Percentiles rank a stretch among this genome's conserved stretches.
Conservation (phyloP, 805 yeast species). For the Metschnikowia drakensbergensis region DNA sequence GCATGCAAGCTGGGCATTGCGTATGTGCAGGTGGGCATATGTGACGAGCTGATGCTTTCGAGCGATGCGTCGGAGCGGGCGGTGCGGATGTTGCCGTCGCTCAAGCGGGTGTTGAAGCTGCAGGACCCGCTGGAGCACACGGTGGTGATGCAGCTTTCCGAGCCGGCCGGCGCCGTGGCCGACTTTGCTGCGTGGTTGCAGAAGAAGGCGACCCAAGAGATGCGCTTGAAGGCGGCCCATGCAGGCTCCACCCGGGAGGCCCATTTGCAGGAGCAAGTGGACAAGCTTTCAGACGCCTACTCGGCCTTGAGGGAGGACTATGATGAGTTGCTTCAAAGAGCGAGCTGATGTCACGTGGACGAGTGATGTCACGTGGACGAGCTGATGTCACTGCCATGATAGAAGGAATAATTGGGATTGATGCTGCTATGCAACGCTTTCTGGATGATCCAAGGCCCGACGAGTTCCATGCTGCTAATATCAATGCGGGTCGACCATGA, state of each 20-base stretch:
- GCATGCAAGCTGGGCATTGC: constrained; percentile 37
- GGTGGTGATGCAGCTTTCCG: constrained; percentile 39
- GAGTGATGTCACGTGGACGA: too few species aligned
- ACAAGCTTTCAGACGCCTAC: constrained; percentile 55
- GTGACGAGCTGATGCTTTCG: constrained; percentile 20
- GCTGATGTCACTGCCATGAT: too few species aligned
- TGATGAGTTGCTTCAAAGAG: constrained; percentile 44
- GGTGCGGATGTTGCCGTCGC: constrained; percentile 52
- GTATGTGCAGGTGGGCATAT: constrained; percentile 21
- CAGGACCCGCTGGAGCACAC: constrained; percentile 38
- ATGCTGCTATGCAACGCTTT: too few species aligned
- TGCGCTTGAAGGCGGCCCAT: constrained; percentile 35
- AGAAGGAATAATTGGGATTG: too few species aligned
- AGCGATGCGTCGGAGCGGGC: constrained; percentile 28
- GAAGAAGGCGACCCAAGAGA: constrained; percentile 48
- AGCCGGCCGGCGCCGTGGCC: constrained; percentile 20
- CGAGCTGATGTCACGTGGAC: neutral
- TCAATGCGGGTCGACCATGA: too few species aligned
- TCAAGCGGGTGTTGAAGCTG: constrained; percentile 57
- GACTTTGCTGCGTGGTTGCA: constrained; percentile 50
- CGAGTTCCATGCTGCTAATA: too few species aligned
- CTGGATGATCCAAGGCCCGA: too few species aligned
- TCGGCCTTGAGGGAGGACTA: constrained; percentile 55
- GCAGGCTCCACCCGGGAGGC: constrained; percentile 8
- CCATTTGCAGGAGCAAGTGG: constrained; percentile 44